Conservation (phyloP, 75 land plant genomes). For the Cunninghamia lanceolata region DNA sequence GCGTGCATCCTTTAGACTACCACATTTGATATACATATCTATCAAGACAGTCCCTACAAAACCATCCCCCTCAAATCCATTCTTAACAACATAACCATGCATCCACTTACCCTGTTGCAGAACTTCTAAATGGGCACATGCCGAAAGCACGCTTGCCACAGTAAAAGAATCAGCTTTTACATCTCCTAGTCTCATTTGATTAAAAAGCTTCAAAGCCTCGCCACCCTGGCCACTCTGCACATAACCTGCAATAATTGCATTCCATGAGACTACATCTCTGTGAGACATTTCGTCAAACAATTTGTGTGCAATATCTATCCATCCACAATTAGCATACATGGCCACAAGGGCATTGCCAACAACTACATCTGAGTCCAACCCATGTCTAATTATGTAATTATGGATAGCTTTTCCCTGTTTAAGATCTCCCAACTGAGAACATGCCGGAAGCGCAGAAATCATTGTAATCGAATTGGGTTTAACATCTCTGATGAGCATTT, state of each 20-base stretch:
- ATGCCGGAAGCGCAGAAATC: slow-evolving; percentile 39
- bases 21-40: slow-evolving; percentile 22
- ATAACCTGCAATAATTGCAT: slow-evolving; percentile 28
- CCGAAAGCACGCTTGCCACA: slow-evolving; percentile 19
- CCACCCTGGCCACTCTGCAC: slow-evolving; percentile 6
- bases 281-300: slow-evolving; percentile 4
- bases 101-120: slow-evolving; percentile 18
- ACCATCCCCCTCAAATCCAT: neutral
- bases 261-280: slow-evolving; percentile 46
- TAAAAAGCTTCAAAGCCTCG: slow-evolving; percentile 24
- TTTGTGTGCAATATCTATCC: neutral
- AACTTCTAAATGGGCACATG: slow-evolving; percentile 17
- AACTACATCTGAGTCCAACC: neutral
- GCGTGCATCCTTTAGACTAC: slow-evolving; percentile 18
- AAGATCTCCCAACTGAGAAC: slow-evolving; percentile 21
- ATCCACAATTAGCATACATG: slow-evolving; percentile 9
- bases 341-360: slow-evolving; percentile 6
- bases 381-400: slow-evolving; percentile 29
- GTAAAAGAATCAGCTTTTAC: slow-evolving; percentile 22
- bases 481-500: neutral
- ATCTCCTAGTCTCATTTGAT: slow-evolving; percentile 20
- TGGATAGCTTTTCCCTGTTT: slow-evolving; percentile 20
- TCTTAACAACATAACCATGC: neutral
- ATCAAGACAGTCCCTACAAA: slow-evolving; percentile 17
- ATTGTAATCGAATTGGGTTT: slow-evolving; percentile 8